Base-by-base conservation (phyloP, 805 yeast genomes). In the Jamesozyma gamospora region DNA sequence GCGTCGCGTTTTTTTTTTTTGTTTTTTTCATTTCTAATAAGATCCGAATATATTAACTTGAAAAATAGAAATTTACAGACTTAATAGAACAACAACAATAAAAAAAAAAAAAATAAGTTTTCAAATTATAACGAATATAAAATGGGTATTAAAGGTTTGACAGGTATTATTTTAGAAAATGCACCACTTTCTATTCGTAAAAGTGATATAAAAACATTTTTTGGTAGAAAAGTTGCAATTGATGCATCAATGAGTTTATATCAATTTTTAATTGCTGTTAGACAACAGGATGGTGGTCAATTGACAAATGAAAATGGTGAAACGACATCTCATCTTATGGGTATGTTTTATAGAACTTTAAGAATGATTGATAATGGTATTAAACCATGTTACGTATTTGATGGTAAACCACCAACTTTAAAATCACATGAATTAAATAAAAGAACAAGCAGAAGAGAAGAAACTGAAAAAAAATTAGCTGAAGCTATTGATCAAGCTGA, bases 221-320 rank as follows among this genome's bases (percentile, higher is more conserved):
- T 84, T 53, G 98, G 98, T 1, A 69, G 97, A 34, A 92, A 92
- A 66, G 95, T 92, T n/a, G 98, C 98, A 43, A 88, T 92, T 44
- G 72, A 83, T 65, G 94, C 94, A 3, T 88, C 97, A 9, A 92
- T 92, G 98, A 86, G 95, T 49, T 69, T 92, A 31, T 92, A 92
- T 58, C 99, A 92, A 62, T 92, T 90, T 55, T 69, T 92, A 36
- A 88, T 92, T 55, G 96, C 97, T 0, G 98, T 92, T 4, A 74
- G 99, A 56, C 97, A 90, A 51, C 87, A 82, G 41, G 97, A 92
- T 55, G 99, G 99, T n/a, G 86, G 78, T 46, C 94, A 87, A 57
- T 69, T 92, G 54, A 79, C 92, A 18, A 82, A 76, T 46, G 95
- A 84, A 30, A 75, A 75, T 15, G 99, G 99, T 33, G 95, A 86